These are phyloP conservation scores for Lipomyces yamanashiensis DNA, from an alignment of 805 yeast genomes.

Conservation along the genomic window DNA sequence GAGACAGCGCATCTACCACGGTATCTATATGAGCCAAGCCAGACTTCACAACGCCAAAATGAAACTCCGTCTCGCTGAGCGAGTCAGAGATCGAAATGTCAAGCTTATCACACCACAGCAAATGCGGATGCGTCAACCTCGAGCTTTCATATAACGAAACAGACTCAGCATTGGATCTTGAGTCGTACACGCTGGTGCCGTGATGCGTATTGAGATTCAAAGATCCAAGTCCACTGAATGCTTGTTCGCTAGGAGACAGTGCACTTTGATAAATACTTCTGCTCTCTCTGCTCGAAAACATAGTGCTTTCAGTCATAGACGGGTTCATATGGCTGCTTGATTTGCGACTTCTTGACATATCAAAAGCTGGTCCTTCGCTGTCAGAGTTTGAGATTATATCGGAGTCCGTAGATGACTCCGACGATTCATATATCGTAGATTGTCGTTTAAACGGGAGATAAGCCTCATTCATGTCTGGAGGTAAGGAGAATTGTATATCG, in stretches of 20 bases:
- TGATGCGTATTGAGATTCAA: neutral
- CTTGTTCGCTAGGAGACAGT: slow-evolving; percentile 51
- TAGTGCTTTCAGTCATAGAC: slow-evolving; percentile 52
- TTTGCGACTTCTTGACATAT: neutral
- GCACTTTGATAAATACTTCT: slow-evolving; percentile 84
- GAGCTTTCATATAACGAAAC: neutral
- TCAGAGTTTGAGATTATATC: slow-evolving; percentile 45
- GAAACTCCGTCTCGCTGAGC: slow-evolving; percentile 14
- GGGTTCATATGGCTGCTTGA: slow-evolving; percentile 19
- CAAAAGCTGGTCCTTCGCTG: slow-evolving; percentile 38
- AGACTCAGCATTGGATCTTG: neutral
- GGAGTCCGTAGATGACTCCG: slow-evolving; percentile 29
- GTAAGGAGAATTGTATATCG: slow-evolving; percentile 24
- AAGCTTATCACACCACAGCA: slow-evolving; percentile 30
- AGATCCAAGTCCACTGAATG: neutral
- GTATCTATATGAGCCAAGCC: slow-evolving; percentile 30
- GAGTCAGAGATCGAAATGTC: slow-evolving; percentile 12
- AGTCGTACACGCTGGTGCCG: neutral
- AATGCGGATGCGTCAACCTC: neutral
- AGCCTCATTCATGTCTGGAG: slow-evolving; percentile 14
- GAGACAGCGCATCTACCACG: slow-evolving; percentile 20
- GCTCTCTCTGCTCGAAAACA: slow-evolving; percentile 71
- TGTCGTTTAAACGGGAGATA: slow-evolving; percentile 11
- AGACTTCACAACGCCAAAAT: slow-evolving; percentile 14
- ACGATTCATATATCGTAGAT: slow-evolving; percentile 14